Percentiles rank a stretch among this genome's conserved stretches.
Evolutionary conservation across 2,329 filamentous ascomycete species (phyloP).

Genomic region (Fusarium coicis): DNA sequence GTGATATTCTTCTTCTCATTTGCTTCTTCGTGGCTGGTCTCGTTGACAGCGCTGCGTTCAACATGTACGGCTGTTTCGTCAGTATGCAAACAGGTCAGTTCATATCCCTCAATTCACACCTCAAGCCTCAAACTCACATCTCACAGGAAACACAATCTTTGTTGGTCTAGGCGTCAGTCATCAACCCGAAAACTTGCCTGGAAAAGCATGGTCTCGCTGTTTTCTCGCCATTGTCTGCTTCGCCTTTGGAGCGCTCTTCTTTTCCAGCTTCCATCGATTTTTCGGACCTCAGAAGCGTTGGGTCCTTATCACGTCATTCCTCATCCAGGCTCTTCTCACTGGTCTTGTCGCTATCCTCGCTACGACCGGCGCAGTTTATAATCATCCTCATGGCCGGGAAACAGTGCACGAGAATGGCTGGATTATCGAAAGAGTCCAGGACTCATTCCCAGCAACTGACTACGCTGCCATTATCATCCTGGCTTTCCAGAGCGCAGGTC

Average conservation of each 20-base stretch:
- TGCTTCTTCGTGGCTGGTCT: constrained; percentile 44
- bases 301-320: constrained; percentile 39
- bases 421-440: constrained; percentile 37
- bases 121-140: not conserved
- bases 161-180: constrained; percentile 42
- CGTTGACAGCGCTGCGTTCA: constrained; percentile 44
- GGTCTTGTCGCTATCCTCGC: constrained; percentile 41
- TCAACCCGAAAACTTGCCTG: constrained; percentile 41
- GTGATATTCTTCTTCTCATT: constrained; percentile 36
- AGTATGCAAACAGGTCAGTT: constrained; percentile 45
- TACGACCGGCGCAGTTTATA: constrained; percentile 38
- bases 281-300: constrained; percentile 44
- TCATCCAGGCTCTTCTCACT: constrained; percentile 37
- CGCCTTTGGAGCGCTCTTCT: constrained; percentile 41
- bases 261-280: constrained; percentile 42
- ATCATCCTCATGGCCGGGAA: constrained; percentile 29
- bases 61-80: constrained; percentile 46
- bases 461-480: constrained; percentile 41
- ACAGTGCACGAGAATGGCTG: constrained; percentile 28
- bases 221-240: constrained; percentile 43
- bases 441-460: constrained; percentile 40
- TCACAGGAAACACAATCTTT: constrained; percentile 44
- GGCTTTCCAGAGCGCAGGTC: constrained; percentile 43
- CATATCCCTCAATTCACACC: not conserved
- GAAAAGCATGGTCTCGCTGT: constrained; percentile 44